Conservation (phyloP, 1,139 yeast species). For the Geotrichum histeridarum region DNA sequence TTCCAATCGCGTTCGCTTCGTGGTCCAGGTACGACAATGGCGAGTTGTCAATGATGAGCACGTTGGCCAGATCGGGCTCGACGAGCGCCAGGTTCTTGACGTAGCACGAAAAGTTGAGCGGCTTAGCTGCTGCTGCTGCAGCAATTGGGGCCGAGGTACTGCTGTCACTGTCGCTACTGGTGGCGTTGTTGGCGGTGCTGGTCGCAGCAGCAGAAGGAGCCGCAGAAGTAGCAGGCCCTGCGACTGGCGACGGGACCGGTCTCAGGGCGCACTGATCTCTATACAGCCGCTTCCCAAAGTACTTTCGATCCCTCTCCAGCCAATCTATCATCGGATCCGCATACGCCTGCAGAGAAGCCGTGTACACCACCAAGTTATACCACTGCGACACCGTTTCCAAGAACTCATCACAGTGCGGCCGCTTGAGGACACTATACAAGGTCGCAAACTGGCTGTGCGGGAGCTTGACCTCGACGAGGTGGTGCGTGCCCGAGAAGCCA, state of each 20-base stretch:
- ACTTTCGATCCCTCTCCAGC: constrained; percentile 53
- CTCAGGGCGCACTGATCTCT: constrained; percentile 71
- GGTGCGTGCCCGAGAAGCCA: constrained; percentile 38
- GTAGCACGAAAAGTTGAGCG: constrained; percentile 54
- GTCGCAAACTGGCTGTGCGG: constrained; percentile 57
- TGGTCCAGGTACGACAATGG: constrained; percentile 83
- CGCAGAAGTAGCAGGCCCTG: background rate
- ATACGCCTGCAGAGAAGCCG: constrained; percentile 90
- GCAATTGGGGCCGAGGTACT: background rate
- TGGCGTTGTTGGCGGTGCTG: constrained; percentile 2
- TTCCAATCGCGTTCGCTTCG: constrained; percentile 81
- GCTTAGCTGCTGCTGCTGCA: background rate
- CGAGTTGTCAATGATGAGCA: constrained; percentile 83
- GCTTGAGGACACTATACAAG: constrained; percentile 80
- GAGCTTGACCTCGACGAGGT: constrained; percentile 80
- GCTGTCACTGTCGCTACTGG: background rate
- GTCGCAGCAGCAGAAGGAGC: background rate
- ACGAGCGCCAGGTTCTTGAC: constrained; percentile 71
- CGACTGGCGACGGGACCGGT: background rate
- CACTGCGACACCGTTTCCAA: constrained; percentile 72
- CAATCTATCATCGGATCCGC: constrained; percentile 97
- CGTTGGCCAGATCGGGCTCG: constrained; percentile 57
- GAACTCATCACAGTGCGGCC: constrained; percentile 88
- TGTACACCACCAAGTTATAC: constrained; percentile 54
- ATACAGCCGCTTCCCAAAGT: constrained; percentile 62